Evolutionary conservation across 2,329 filamentous ascomycete genomes (phyloP).

Genomic region (Didymellaceae sp.): DNA sequence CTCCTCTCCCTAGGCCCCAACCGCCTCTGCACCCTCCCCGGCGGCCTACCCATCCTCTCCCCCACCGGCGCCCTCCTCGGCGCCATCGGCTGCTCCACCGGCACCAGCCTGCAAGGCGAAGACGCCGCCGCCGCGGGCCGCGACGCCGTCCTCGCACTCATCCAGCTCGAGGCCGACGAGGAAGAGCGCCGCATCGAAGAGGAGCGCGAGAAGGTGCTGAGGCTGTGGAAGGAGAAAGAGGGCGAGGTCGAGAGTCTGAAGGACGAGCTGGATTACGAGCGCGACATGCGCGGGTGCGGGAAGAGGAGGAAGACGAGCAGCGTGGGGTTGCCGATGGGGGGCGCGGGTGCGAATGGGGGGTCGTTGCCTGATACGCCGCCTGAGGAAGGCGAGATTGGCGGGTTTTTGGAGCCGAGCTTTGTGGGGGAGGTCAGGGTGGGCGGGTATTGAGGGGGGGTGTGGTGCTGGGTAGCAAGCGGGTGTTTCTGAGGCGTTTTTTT

Average conservation of each 20-base stretch:
- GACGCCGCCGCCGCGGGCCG: slow-evolving; percentile 59
- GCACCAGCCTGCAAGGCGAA: slow-evolving; percentile 60
- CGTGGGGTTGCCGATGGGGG: slow-evolving; percentile 8
- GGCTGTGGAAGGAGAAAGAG: slow-evolving; percentile 34
- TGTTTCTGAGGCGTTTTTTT: slow-evolving; percentile 37
- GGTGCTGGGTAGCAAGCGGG: too few relatives aligned
- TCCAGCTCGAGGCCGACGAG: slow-evolving; percentile 24
- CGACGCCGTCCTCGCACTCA: slow-evolving; percentile 52
- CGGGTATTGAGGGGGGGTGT: slow-evolving; percentile 1
- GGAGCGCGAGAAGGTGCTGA: slow-evolving; percentile 29
- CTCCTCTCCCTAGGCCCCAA: slow-evolving; percentile 59
- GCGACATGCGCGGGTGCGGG: background rate
- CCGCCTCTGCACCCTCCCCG: slow-evolving; percentile 59
- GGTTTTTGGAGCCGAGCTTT: slow-evolving; percentile 25
- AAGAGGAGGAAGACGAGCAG: slow-evolving; percentile 29
- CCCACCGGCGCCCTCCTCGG: slow-evolving; percentile 57
- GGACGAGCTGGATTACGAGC: slow-evolving; percentile 26
- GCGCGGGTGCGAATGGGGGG: too few relatives aligned
- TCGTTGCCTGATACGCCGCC: slow-evolving; percentile 33
- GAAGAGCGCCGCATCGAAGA: slow-evolving; percentile 26
- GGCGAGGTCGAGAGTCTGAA: slow-evolving; percentile 25
- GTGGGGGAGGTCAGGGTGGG: slow-evolving; percentile 28
- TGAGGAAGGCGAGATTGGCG: slow-evolving; percentile 27
- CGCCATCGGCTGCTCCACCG: slow-evolving; percentile 61
- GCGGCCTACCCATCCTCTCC: slow-evolving; percentile 58